Conservation (phyloP, 805 yeast genomes). For the Yamadazyma laniorum region DNA sequence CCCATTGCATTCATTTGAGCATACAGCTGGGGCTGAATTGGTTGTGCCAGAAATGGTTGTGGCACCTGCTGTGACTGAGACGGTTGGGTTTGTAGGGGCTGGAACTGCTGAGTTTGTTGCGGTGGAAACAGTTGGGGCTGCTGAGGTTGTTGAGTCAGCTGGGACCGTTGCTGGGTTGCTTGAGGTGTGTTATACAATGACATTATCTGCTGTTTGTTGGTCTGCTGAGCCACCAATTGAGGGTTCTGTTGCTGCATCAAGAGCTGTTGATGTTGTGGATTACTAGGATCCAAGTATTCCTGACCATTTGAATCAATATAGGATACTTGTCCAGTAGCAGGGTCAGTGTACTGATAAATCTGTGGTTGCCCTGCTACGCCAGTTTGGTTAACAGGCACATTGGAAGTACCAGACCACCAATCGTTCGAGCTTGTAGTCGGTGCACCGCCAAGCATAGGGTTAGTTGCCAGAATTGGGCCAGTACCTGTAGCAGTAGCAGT, state of each 20-base stretch:
- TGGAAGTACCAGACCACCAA: slow-evolving; percentile 29
- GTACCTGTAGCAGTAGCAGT: slow-evolving; percentile 1
- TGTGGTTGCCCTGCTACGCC: slow-evolving; percentile 32
- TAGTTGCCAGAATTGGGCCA: slow-evolving; percentile 22
- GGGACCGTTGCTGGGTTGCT: slow-evolving; percentile 10
- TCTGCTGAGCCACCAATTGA: slow-evolving; percentile 34
- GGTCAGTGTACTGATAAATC: slow-evolving; percentile 69
- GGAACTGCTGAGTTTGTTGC: slow-evolving; percentile 2
- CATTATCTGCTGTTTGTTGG: slow-evolving; percentile 38
- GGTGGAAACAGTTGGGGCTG: too few relatives aligned
- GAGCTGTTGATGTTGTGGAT: slow-evolving; percentile 44
- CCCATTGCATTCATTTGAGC: background rate
- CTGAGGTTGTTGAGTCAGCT: slow-evolving; percentile 15
- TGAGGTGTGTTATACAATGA: slow-evolving; percentile 43
- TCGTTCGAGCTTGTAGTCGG: slow-evolving; percentile 15
- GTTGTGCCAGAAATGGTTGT: background rate
- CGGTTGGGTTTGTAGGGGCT: slow-evolving; percentile 13
- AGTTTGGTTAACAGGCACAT: slow-evolving; percentile 6
- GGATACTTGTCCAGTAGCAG: slow-evolving; percentile 62
- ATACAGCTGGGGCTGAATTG: background rate
- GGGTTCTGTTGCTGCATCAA: slow-evolving; percentile 35
- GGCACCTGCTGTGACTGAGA: slow-evolving; percentile 2
- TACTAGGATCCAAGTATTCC: slow-evolving; percentile 51
- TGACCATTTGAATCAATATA: slow-evolving; percentile 71
- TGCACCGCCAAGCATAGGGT: slow-evolving; percentile 16